phyloP scores from a whole-genome alignment of 2,329 filamentous ascomycete species.

The Torrubiellomyces zombiae region DNA sequence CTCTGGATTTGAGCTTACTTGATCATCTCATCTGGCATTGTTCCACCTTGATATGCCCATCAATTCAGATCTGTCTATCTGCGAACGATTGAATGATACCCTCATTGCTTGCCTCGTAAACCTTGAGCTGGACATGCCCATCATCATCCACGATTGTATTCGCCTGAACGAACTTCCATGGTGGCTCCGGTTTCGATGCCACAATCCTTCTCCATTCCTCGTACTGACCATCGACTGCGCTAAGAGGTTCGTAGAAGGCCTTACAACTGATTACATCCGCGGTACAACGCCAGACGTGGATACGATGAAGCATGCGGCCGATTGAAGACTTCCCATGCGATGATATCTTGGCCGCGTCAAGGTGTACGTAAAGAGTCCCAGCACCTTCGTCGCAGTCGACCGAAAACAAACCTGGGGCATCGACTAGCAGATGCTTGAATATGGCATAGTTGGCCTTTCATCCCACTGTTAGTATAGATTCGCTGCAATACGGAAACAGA shows the following conservation, averaged over 20 bases:
- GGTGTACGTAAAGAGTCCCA: slow-evolving; percentile 31
- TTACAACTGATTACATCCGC: slow-evolving; percentile 37
- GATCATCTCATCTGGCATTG: no score
- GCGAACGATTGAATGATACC: slow-evolving; percentile 34
- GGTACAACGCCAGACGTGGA: slow-evolving; percentile 47
- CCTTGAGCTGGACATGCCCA: slow-evolving; percentile 18
- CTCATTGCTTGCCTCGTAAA: slow-evolving; percentile 45
- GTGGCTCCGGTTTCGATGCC: slow-evolving; percentile 35
- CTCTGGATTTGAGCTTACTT: no score
- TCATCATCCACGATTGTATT: slow-evolving; percentile 31
- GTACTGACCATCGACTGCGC: slow-evolving; percentile 33
- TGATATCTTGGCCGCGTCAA: slow-evolving; percentile 41
- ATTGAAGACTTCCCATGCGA: slow-evolving; percentile 40
- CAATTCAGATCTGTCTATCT: slow-evolving; percentile 1
- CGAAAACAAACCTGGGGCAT: slow-evolving; percentile 32
- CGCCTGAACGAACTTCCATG: slow-evolving; percentile 46
- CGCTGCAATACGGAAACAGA: no score
- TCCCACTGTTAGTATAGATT: slow-evolving; percentile 1
- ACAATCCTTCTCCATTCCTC: slow-evolving; percentile 38
- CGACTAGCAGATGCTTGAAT: slow-evolving; percentile 37
- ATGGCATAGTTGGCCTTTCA: slow-evolving; percentile 46
- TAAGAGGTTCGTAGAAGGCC: slow-evolving; percentile 40
- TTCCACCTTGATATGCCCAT: no score
- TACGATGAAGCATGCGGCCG: slow-evolving; percentile 37
- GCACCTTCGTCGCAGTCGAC: slow-evolving; percentile 27